Evolutionary conservation across 805 yeast genomes (phyloP).

Genomic region (Cyberlindnera mrakii): DNA sequence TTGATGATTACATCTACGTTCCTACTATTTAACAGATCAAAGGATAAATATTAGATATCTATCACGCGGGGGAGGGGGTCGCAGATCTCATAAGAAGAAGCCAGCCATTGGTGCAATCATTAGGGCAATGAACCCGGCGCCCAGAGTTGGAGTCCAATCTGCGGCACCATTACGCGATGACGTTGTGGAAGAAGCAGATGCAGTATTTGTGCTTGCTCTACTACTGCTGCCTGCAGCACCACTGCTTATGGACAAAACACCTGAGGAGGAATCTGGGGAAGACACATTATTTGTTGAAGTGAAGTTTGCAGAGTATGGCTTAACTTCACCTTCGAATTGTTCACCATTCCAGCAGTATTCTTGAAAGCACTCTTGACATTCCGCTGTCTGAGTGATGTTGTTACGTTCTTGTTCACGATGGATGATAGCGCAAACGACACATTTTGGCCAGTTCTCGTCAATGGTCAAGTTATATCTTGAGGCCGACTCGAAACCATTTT

Average conservation of each 20-base stretch:
- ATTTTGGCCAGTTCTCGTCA: slow-evolving; percentile 36
- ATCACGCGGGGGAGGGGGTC: too few species aligned
- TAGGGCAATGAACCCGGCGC: too few species aligned
- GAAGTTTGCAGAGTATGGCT: not conserved
- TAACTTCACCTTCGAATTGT: not conserved
- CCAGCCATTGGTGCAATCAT: slow-evolving; percentile 1
- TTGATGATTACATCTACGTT: too few species aligned
- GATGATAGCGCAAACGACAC: slow-evolving; percentile 79
- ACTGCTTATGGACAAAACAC: too few species aligned
- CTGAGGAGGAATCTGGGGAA: not conserved
- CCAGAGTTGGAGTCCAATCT: too few species aligned
- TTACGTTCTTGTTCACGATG: slow-evolving; percentile 72
- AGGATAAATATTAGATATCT: too few species aligned
- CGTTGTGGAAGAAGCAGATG: not conserved
- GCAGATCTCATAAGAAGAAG: not conserved
- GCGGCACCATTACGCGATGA: too few species aligned
- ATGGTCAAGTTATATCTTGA: slow-evolving; percentile 62
- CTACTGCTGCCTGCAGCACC: too few species aligned
- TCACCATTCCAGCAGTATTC: slow-evolving; percentile 73
- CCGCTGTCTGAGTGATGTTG: slow-evolving; percentile 49
- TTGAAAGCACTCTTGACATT: slow-evolving; percentile 66
- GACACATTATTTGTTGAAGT: not conserved
- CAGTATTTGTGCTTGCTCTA: not conserved
- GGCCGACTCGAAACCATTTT: slow-evolving; percentile 70
- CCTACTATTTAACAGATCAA: too few species aligned